phyloP scores from a whole-genome alignment of 352 stramenopile genomes.

The Pythium brachiatum region DNA sequence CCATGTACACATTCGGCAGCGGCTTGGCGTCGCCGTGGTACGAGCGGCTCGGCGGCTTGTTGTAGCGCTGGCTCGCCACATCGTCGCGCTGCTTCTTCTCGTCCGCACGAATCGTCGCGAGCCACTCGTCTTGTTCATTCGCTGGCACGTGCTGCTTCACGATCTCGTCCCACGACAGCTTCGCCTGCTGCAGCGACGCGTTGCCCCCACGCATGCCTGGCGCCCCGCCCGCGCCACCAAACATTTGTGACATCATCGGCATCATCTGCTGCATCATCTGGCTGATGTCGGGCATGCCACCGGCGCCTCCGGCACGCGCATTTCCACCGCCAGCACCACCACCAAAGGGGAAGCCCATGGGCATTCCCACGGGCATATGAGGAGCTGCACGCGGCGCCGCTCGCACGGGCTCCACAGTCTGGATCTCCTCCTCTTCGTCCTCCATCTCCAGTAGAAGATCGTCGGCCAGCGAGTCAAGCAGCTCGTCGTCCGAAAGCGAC shows the following conservation, averaged over 20 bases:
- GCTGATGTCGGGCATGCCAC: conserved; percentile 56
- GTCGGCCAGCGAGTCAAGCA: conserved; percentile 76
- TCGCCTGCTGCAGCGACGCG: conserved; percentile 33
- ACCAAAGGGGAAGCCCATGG: conserved; percentile 32
- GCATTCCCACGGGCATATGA: conserved; percentile 24
- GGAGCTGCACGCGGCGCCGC: not conserved
- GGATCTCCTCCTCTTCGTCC: conserved; percentile 21
- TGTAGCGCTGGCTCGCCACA: conserved; percentile 29
- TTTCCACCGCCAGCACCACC: not conserved
- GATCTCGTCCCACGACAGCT: conserved; percentile 66
- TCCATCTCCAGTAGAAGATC: conserved; percentile 80
- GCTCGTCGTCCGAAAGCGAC: conserved; percentile 85
- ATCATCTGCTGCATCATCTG: conserved; percentile 89
- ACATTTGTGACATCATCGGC: conserved; percentile 86
- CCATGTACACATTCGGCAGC: conserved; percentile 66
- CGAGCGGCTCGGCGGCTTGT: conserved; percentile 52
- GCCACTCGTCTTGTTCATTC: conserved; percentile 60
- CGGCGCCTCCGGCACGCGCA: not conserved
- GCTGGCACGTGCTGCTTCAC: conserved; percentile 56
- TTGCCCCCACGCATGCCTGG: conserved; percentile 25
- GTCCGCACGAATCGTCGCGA: conserved; percentile 63
- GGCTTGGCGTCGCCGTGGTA: conserved; percentile 47
- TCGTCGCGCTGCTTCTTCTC: conserved; percentile 37
- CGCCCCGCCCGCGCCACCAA: conserved; percentile 32
- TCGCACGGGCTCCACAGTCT: conserved; percentile 27